Percentiles rank a stretch among this genome's conserved stretches.
These are phyloP conservation scores for Suillus tomentosus DNA, from an alignment of 768 basidiomycete genomes.

Conservation along the genomic window DNA sequence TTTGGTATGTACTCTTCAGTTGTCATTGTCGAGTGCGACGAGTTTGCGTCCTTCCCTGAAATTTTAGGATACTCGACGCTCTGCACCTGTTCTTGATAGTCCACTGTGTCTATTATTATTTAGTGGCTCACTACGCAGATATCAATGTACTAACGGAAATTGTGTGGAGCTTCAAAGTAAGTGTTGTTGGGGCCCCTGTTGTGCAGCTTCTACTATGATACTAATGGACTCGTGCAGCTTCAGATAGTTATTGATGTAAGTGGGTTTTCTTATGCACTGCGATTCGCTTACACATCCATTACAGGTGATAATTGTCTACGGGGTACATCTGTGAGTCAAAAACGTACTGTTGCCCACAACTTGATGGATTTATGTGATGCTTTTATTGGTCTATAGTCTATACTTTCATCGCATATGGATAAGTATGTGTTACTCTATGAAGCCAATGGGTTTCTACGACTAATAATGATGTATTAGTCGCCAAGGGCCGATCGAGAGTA, in stretches of 20 bases:
- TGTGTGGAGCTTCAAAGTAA: slow-evolving; percentile 10
- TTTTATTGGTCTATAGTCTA: neutral
- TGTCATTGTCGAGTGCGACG: neutral
- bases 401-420: slow-evolving; percentile 4
- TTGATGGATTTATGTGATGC: neutral
- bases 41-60: neutral
- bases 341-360: neutral
- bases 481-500: neutral
- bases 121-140: slow-evolving; percentile 1
- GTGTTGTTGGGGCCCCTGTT: neutral
- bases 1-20: neutral
- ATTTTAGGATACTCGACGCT: neutral
- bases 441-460: neutral
- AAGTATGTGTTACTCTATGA: neutral
- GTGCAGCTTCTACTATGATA: neutral
- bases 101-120: slow-evolving; percentile 3
- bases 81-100: neutral
- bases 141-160: neutral
- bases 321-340: slow-evolving; percentile 2
- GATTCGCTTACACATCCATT: neutral
- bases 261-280: no score
- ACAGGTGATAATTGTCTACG: neutral
- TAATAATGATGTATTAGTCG: neutral
- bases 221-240: neutral
- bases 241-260: neutral